Conservation (phyloP, 73 alveolate genomes). For the Paramecium tetraurelia region DNA sequence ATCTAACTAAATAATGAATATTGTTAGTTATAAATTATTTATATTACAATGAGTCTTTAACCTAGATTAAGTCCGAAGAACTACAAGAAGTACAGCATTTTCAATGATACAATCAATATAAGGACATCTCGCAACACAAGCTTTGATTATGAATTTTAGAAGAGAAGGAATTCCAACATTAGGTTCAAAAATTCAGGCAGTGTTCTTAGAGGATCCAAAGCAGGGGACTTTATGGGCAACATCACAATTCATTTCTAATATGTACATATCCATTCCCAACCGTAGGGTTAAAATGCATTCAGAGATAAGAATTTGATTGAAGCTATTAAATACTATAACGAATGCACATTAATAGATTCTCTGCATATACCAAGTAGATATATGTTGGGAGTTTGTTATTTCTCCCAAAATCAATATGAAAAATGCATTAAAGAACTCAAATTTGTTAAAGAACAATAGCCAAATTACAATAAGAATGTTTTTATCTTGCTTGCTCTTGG, state of each 20-base stretch:
- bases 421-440: neutral
- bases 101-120: slow-evolving; percentile 15
- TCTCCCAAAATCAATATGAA: neutral
- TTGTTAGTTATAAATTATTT: neutral
- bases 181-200: slow-evolving; percentile 20
- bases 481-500: slow-evolving; percentile 57
- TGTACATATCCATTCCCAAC: neutral
- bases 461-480: slow-evolving; percentile 52
- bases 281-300: slow-evolving; percentile 24
- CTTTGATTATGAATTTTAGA: slow-evolving; percentile 9
- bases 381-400: slow-evolving; percentile 5
- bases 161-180: slow-evolving; percentile 3
- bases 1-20: neutral
- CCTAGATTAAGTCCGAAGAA: slow-evolving; percentile 16
- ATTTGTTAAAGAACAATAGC: neutral
- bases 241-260: neutral
- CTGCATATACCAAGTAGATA: slow-evolving; percentile 1
- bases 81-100: neutral
- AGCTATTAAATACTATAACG: slow-evolving; percentile 10
- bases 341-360: neutral
- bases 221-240: neutral
- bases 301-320: neutral
- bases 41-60: slow-evolving; percentile 27
- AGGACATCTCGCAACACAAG: neutral
- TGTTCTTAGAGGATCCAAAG: slow-evolving; percentile 4